Base-by-base conservation (phyloP, 2,329 filamentous ascomycete species). In the Aspergillus fijiensis region DNA sequence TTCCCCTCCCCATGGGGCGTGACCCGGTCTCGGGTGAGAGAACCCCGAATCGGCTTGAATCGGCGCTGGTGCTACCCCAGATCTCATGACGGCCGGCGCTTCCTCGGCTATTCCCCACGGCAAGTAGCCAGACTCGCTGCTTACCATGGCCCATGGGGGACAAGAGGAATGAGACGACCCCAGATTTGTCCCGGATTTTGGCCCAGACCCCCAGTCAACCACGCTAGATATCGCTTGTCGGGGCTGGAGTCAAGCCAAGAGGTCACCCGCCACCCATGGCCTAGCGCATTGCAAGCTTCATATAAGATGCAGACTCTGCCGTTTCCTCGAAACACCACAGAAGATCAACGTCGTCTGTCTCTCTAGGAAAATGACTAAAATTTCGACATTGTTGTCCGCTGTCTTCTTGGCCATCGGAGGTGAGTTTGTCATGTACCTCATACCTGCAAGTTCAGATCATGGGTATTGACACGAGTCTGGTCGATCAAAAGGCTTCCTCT, bases 401-500 rank as follows among this genome's bases (percentile, higher is more conserved):
- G 52, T 61, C 9, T 68, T 68, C 50, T 45, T 68, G 48, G 64
- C 66, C 56, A 65, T 65, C 42, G 66, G 61, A 63, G 66, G 66
- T 67, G 55, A 25, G 27, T 45, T 12, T 39, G 3, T 29, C 21
- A 9, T 29, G 7, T 51, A 14, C 10, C 7, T 3, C 42, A 16
- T 16, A 9, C 33, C 12, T 35, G 5, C 7, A 10, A 29, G 7
- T 9, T 29, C 7, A 29, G 27, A 29, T 29, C 27, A 29, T 29
- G 27, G 27, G 27, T 16, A 10, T 31, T 50, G 39, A 14, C 19
- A 19, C 27, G 9, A 23, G 35, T 9, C n/a, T 52, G 4, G 19
- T 23, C 16, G 27, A 3, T 35, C 7, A 49, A 29, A 25, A 71
- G 70, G 70, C 3, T 72, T 73, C 31, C 67, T 73, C 33, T 73